phyloP scores from a whole-genome alignment of 176 grass and related monocot genomes.

The Oryza brachyantha region DNA sequence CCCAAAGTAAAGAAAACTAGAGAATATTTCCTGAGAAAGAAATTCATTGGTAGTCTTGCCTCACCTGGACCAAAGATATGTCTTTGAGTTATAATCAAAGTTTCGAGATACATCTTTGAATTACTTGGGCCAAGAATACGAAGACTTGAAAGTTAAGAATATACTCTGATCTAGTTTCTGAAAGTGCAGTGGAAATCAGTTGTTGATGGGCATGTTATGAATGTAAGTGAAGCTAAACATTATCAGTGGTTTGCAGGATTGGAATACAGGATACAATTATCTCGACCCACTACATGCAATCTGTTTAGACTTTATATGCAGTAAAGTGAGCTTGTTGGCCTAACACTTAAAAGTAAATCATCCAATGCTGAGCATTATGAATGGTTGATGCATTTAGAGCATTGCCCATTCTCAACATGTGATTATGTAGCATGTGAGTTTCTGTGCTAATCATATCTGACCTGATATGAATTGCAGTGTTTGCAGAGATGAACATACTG shows the following conservation, averaged over 20 bases:
- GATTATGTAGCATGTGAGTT: neutral
- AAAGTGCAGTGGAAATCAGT: neutral
- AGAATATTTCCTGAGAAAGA: no score
- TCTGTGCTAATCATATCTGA: slow-evolving; percentile 8
- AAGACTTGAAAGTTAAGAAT: neutral
- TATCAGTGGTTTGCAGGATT: neutral
- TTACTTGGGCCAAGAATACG: neutral
- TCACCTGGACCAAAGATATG: no score
- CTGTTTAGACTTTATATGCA: neutral
- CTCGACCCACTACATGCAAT: neutral
- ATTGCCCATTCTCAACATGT: neutral
- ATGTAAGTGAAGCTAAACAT: neutral
- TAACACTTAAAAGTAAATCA: neutral
- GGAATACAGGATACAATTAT: neutral
- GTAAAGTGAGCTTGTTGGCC: neutral
- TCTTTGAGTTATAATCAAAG: no score
- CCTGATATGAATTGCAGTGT: slow-evolving; percentile 26
- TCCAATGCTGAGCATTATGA: neutral
- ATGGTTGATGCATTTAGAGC: neutral
- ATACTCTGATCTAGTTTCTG: neutral
- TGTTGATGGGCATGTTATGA: neutral
- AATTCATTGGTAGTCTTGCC: no score
- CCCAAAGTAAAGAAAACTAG: neutral
- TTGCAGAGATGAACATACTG: neutral
- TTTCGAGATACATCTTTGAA: no score